Evolutionary conservation across 306 rosid genomes (phyloP).

Genomic region (Lathyrus tuberosus): DNA sequence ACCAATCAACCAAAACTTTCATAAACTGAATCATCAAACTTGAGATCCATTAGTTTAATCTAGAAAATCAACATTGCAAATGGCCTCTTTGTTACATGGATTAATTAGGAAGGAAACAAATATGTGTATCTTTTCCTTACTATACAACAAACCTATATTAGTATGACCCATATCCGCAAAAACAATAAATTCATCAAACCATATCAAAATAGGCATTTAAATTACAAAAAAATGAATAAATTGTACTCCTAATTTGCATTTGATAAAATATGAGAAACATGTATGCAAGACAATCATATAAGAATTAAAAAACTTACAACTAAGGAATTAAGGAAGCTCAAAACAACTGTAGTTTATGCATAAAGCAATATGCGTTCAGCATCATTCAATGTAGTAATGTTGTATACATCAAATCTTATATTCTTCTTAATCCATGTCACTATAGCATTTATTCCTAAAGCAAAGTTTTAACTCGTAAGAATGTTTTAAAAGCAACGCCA

Average conservation of each 20-base stretch:
- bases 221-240: background rate
- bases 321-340: conserved; percentile 84
- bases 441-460: conserved; percentile 61
- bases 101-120: conserved; percentile 5
- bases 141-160: background rate
- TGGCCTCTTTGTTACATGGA: background rate
- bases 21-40: conserved; percentile 27
- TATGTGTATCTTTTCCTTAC: background rate
- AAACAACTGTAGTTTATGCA: conserved; percentile 75
- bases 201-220: conserved; percentile 2
- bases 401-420: conserved; percentile 80
- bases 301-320: conserved; percentile 60
- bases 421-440: no score
- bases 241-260: conserved; percentile 19
- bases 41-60: conserved; percentile 20
- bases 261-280: background rate
- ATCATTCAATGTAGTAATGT: conserved; percentile 75
- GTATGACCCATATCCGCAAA: background rate
- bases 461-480: conserved; percentile 7
- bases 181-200: background rate
- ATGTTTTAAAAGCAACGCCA: conserved; percentile 1
- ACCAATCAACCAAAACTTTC: conserved; percentile 18
- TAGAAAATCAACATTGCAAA: conserved; percentile 25
- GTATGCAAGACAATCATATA: background rate
- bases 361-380: conserved; percentile 74